These are phyloP conservation scores for Rhododendron williamsianum DNA, from an alignment of 148 eudicot genomes.

Conservation along the genomic window DNA sequence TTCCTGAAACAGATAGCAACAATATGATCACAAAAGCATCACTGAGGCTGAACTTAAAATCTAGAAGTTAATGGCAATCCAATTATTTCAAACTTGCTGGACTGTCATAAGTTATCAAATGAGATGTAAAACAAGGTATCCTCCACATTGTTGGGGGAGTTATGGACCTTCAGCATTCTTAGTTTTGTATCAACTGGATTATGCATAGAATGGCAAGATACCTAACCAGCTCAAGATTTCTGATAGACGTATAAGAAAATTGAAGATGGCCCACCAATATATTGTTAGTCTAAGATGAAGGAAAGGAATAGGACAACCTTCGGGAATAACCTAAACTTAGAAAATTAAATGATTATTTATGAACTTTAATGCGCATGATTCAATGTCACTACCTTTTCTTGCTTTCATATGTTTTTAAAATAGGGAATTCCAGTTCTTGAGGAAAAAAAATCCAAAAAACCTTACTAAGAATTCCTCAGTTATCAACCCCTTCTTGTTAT, in stretches of 20 bases:
- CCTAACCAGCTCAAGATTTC: not conserved
- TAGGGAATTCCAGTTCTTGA: not conserved
- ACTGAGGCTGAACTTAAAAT: not conserved
- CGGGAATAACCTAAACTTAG: not conserved
- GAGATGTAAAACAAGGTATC: not conserved
- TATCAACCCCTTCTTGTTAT: not conserved
- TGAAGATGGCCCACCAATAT: not conserved
- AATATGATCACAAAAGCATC: slow-evolving; percentile 9
- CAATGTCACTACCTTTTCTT: not conserved
- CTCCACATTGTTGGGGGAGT: not conserved
- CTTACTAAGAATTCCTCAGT: not conserved
- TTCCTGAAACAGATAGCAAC: slow-evolving; percentile 49
- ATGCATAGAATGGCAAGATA: not conserved
- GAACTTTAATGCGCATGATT: not conserved
- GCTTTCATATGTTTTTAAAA: not conserved
- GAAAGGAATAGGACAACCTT: not conserved
- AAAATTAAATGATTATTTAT: not conserved
- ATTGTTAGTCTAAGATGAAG: not conserved
- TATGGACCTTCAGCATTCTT: not conserved
- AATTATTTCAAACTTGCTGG: not conserved
- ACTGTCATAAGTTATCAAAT: not conserved
- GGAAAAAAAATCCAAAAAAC: not conserved
- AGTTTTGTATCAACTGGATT: not conserved
- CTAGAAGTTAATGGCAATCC: not conserved
- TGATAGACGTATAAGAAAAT: not conserved